Base-by-base conservation (phyloP, 1,284 basidiomycete genomes). In the Ganoderma leucocontextum region DNA sequence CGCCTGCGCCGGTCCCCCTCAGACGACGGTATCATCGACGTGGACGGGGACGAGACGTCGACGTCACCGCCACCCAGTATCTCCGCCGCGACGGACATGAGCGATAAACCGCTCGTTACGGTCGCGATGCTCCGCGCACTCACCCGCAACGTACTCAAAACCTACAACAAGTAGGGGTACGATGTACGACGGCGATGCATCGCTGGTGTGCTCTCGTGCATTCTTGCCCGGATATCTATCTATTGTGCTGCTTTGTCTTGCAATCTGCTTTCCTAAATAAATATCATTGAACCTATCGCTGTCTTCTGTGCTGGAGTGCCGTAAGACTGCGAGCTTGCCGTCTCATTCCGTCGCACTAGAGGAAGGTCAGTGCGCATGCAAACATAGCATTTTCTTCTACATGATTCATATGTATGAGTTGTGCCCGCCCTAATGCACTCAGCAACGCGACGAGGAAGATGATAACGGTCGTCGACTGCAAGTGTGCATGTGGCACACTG, bases 41-140 rank as follows among this genome's bases (percentile, higher is more conserved):
- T 63, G 10, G 68, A 60, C 3, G 42, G 63, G 19, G 70, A 75
- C 61, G 77, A 73, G 1, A 35, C 60, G 44, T 71, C 76, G 22
- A 69, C 73, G 2, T 80, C 86, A 44, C 76, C 82, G 55, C 74
- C 80, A 52, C 69, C 82, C 62, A 76, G 82, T 79, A 84, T 75
- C 15, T 74, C 80, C 53, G 78, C 76, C 1, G 73, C 78, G 10
- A 76, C 75, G 9, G 76, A 75, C 38, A 67, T 73, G 5, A 71
- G 73, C 49, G 76, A 74, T 39, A 75, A 78, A 58, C 77, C 82
- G 6, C 73, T 81, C 19, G 84, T 92, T 25, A 92, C 90, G 1
- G 80, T 87, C 35, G 86, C 87, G n/a, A 92, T 92, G 91, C 78
- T 92, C 57, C 86, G 89, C 61, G 87, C 88, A 1, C 76, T 92